Conservation (phyloP, 1,284 basidiomycete genomes). For the Polyporus tsugae region DNA sequence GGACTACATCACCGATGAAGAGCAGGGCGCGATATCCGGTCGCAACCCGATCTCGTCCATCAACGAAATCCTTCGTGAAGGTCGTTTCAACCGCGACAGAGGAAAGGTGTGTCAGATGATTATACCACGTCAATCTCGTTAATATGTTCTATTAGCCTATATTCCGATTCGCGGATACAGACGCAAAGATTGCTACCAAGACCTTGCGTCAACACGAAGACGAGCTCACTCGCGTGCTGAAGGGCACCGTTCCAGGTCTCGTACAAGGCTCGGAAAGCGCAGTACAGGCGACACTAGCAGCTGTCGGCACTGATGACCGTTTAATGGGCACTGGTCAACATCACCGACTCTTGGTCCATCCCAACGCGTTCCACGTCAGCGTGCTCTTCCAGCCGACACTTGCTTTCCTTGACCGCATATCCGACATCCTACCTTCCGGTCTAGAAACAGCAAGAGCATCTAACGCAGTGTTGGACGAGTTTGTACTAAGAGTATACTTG, state of each 20-base stretch:
- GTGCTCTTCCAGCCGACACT: conserved; percentile 95
- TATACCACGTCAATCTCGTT: background rate
- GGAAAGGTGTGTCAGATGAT: conserved; percentile 65
- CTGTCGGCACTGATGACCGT: conserved; percentile 74
- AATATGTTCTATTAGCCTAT: conserved; percentile 61
- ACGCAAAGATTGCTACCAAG: conserved; percentile 74
- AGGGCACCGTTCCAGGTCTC: conserved; percentile 93
- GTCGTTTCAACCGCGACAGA: conserved; percentile 79
- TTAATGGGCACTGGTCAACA: conserved; percentile 76
- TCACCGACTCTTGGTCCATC: conserved; percentile 87
- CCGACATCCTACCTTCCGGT: conserved; percentile 79
- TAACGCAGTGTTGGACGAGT: conserved; percentile 88
- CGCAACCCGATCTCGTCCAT: conserved; percentile 92
- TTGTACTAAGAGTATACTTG: conserved; percentile 92
- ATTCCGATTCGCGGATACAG: conserved; percentile 92
- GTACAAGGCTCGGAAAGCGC: conserved; percentile 77
- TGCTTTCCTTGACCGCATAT: conserved; percentile 81
- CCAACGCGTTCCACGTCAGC: conserved; percentile 95
- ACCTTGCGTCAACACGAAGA: conserved; percentile 85
- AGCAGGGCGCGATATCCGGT: conserved; percentile 77
- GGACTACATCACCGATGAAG: conserved; percentile 93
- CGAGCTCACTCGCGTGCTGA: conserved; percentile 84
- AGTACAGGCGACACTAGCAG: conserved; percentile 67
- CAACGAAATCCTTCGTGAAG: conserved; percentile 93
- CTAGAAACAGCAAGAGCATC: conserved; percentile 77